A percentile compares a stretch with the other conserved stretches of the same genome.
These are phyloP conservation scores for Begonia peltatifolia DNA, from an alignment of 306 rosid species.

Conservation along the genomic window DNA sequence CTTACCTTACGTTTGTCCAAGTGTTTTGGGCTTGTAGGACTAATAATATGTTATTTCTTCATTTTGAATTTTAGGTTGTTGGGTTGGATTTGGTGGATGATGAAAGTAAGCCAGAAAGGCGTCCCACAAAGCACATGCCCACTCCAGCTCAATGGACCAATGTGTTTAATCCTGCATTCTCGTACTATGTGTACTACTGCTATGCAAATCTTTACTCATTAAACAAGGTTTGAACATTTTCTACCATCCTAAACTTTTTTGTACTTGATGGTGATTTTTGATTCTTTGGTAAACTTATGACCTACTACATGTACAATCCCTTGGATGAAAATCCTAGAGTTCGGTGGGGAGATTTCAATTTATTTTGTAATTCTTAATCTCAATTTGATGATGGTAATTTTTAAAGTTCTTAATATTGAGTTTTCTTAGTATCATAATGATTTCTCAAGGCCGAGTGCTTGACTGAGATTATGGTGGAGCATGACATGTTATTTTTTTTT, in stretches of 20 bases:
- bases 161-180: slow-evolving; percentile 89
- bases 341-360: neutral
- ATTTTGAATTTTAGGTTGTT: slow-evolving; percentile 49
- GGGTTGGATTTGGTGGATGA: slow-evolving; percentile 96
- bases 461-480: too few species aligned
- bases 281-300: too few species aligned
- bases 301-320: too few species aligned
- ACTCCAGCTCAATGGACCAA: slow-evolving; percentile 96
- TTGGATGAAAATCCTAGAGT: too few species aligned
- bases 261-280: neutral
- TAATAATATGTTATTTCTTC: neutral
- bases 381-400: neutral
- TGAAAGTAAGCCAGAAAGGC: slow-evolving; percentile 92
- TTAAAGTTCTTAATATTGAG: neutral
- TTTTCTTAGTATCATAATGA: slow-evolving; percentile 3
- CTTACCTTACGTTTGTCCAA: too few species aligned
- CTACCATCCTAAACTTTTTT: neutral
- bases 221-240: slow-evolving; percentile 51
- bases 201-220: slow-evolving; percentile 88
- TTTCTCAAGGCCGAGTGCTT: too few species aligned
- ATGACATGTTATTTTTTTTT: slow-evolving; percentile 15
- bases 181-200: slow-evolving; percentile 89
- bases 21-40: neutral
- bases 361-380: neutral
- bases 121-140: slow-evolving; percentile 99